A percentile compares a stretch with the other conserved stretches of the same genome.
Evolutionary conservation across 1,284 basidiomycete genomes (phyloP).

Genomic region (Abortiporus biennis): DNA sequence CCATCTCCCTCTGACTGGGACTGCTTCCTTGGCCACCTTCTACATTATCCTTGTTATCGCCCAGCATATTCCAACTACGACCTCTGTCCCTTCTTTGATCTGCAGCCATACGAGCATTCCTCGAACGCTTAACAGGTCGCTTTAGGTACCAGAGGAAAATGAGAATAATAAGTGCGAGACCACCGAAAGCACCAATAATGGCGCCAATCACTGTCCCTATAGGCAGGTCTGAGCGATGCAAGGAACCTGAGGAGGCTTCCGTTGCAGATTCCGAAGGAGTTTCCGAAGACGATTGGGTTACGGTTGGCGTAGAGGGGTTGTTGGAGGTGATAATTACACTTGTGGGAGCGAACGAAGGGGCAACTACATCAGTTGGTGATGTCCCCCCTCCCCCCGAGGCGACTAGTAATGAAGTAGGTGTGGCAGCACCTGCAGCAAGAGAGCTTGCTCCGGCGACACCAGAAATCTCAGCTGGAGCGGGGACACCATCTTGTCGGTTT

Average conservation of each 20-base stretch:
- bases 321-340: constrained; percentile 11
- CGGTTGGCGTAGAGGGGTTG: constrained; percentile 5
- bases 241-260: constrained; percentile 9
- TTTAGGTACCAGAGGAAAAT: constrained; percentile 22
- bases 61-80: constrained; percentile 17
- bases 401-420: background rate
- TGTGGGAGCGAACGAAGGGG: constrained; percentile 1
- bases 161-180: constrained; percentile 22
- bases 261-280: constrained; percentile 10
- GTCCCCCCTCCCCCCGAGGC: background rate
- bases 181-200: constrained; percentile 26
- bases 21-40: constrained; percentile 9
- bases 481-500: too few relatives aligned
- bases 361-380: background rate
- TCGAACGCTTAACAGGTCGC: constrained; percentile 13
- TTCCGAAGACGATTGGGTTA: constrained; percentile 9
- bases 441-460: constrained; percentile 6
- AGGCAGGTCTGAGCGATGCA: constrained; percentile 16
- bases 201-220: constrained; percentile 27
- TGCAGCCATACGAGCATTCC: constrained; percentile 16
- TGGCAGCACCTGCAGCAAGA: background rate
- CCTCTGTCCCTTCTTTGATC: constrained; percentile 15
- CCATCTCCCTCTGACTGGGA: constrained; percentile 17
- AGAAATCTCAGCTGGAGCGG: too few relatives aligned
- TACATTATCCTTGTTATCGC: constrained; percentile 10